phyloP scores from a whole-genome alignment of 129 eudicot species.

The Chrysanthemum seticuspe region DNA sequence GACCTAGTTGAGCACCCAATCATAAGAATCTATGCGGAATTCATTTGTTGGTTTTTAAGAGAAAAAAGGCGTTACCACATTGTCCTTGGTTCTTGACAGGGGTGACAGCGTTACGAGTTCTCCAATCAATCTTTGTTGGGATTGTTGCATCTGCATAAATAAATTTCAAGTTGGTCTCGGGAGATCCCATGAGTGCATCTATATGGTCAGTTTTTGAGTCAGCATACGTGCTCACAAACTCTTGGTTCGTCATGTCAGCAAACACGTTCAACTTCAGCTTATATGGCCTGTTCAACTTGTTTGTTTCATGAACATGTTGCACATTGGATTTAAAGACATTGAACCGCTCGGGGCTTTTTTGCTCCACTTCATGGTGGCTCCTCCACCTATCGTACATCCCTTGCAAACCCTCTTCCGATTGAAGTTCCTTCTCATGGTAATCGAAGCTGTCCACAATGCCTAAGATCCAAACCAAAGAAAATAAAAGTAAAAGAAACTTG shows the following conservation, averaged over 20 bases:
- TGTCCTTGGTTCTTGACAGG: constrained; percentile 61
- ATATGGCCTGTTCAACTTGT: constrained; percentile 69
- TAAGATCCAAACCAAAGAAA: constrained; percentile 38
- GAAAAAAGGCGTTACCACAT: constrained; percentile 37
- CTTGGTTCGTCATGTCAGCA: constrained; percentile 69
- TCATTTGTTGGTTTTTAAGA: neutral
- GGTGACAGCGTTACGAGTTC: constrained; percentile 47
- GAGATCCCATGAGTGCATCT: constrained; percentile 31
- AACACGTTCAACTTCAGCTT: constrained; percentile 61
- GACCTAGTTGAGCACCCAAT: neutral
- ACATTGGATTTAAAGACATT: constrained; percentile 66
- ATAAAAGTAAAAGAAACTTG: constrained; percentile 22
- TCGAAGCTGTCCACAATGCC: constrained; percentile 40
- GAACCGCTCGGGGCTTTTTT: constrained; percentile 52
- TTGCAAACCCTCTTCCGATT: constrained; percentile 55
- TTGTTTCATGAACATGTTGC: constrained; percentile 43
- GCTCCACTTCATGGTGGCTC: constrained; percentile 54
- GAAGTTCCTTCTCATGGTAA: constrained; percentile 58
- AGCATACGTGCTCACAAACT: constrained; percentile 47
- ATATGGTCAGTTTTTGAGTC: constrained; percentile 39
- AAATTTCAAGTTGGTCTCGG: constrained; percentile 13
- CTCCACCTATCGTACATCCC: constrained; percentile 69
- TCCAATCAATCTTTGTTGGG: constrained; percentile 65
- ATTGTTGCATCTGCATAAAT: constrained; percentile 34
- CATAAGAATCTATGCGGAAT: neutral